Base-by-base conservation (phyloP, 352 stramenopile genomes). In the Globisporangium splendens region DNA sequence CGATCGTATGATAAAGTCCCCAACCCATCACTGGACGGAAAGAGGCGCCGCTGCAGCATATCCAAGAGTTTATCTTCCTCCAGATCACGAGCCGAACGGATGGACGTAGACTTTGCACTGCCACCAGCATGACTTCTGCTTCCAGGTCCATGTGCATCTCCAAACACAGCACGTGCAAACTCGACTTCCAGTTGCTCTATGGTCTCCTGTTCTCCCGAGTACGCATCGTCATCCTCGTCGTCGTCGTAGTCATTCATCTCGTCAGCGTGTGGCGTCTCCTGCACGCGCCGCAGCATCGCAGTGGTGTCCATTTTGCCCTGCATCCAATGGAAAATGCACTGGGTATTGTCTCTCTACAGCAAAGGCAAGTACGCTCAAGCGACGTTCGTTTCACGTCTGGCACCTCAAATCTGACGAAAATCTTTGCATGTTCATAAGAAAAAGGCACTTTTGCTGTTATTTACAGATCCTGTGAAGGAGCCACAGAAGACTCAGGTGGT, bases 11-110 rank as follows among this genome's bases (percentile, higher is more conserved):
- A 31, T 18, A 8, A 8, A 14, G 5, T 20, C 28, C 6, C 52
- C n/a, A 28, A 12, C 5, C 4, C n/a, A 67, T 42, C 4, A 52
- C 46, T 31, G 48, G 59, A n/a, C 56, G 60, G 13, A 65, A 63
- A 71, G 52, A 65, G 42, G 22, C 33, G 63, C 28, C 46, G 48
- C 21, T 60, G 58, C 1, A 64, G 39, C 43, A 64, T 33, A 17
- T 52, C 33, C 2, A 59, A 24, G 1, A 59, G 24, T 20, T 60
- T 52, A n/a, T 54, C 58, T 17, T 60, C 50, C 13, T 64, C 50
- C 8, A 62, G 48, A 33, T 50, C 11, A 42, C 48, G 22, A 35
- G 28, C 28, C 50, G 43, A 28, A 31, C 3, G 6, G 6, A 11
- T 18, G 38, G 54, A 17, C 39, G 12, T 14, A 24, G 11, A 8